Evolutionary conservation across 2,329 filamentous ascomycete genomes (phyloP), one percentile per base, ranked within the genome.

Genomic region (Fonsecaea nubica): DNA sequence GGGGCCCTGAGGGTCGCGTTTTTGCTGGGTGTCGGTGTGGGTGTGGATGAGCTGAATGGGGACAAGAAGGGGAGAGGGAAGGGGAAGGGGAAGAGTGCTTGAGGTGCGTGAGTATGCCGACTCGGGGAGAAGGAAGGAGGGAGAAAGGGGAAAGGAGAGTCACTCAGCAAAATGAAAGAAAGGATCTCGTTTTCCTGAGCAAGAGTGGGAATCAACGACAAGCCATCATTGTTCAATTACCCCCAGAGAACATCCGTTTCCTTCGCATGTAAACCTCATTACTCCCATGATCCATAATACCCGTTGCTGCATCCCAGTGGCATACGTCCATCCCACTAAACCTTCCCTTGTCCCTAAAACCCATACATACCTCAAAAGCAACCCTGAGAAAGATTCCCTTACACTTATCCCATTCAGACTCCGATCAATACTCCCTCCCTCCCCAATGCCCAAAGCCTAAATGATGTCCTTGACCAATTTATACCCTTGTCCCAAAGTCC

Each of bases 381-480:
- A 6, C 30, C 30, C 3, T 6, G 5, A 5, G 30, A 32, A 32
- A 5, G 30, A 32, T 32, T 32, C 6, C 25, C 25, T 25, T 2
- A 25, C 30, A n/a, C 30, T 32, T 32, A 32, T 32, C 30, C 30
- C 30, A 3, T 32, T 3, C 30, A 32, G 30, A 32, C 30, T 0
- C 30, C 5, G 30, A 32, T 4, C 30, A 4, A 32, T 4, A 32
- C 4, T 32, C 30, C 30, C 30, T 6, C 30, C 30, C 30, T 32
- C 30, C 30, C 30, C 30, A 32, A 32, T 32, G 30, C 30, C 30
- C 6, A 32, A 32, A 5, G 2, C 18, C 42, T 50, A 63, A 53
- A 63, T 42, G 42, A 63, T 57, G 10, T 63, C 60, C 40, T 63
- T 63, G 21, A 63, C 38, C 36, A 63, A 50, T 15, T 35, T 45